Evolutionary conservation across 768 basidiomycete species (phyloP).

Genomic region (Mycena leptocephala): DNA sequence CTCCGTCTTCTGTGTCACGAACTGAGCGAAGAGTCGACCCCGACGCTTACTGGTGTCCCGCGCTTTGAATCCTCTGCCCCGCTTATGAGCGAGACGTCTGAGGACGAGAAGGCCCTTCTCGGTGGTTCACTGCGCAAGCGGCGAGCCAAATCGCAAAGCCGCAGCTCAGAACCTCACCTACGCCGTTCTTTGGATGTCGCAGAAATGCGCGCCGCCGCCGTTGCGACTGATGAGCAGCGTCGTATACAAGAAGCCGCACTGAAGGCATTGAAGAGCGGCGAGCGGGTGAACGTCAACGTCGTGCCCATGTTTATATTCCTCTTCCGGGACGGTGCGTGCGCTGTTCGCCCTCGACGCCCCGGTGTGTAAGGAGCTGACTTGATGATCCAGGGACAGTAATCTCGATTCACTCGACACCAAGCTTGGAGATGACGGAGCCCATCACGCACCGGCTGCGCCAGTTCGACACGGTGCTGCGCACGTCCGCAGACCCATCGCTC

Average conservation of each 20-base stretch:
- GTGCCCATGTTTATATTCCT: constrained; percentile 79
- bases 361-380: background rate
- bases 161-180: background rate
- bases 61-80: constrained; percentile 55
- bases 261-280: constrained; percentile 54
- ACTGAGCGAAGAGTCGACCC: constrained; percentile 50
- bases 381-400: constrained; percentile 70
- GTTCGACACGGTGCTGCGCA: constrained; percentile 72
- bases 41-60: constrained; percentile 33
- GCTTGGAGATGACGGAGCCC: constrained; percentile 66
- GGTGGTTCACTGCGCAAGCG: background rate
- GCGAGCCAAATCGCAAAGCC: background rate
- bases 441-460: constrained; percentile 72
- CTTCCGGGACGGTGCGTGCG: constrained; percentile 69
- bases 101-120: background rate
- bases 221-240: background rate
- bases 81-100: background rate
- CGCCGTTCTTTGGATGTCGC: background rate
- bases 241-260: constrained; percentile 25
- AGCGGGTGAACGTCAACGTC: constrained; percentile 70
- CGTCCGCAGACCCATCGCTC: constrained; percentile 77
- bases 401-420: constrained; percentile 66
- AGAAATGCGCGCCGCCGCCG: constrained; percentile 7
- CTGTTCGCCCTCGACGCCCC: background rate
- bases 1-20: constrained; percentile 79